Percentiles rank a stretch among this genome's conserved stretches.
Conservation (phyloP, 345 rosid species). For the Arabis alpina region DNA sequence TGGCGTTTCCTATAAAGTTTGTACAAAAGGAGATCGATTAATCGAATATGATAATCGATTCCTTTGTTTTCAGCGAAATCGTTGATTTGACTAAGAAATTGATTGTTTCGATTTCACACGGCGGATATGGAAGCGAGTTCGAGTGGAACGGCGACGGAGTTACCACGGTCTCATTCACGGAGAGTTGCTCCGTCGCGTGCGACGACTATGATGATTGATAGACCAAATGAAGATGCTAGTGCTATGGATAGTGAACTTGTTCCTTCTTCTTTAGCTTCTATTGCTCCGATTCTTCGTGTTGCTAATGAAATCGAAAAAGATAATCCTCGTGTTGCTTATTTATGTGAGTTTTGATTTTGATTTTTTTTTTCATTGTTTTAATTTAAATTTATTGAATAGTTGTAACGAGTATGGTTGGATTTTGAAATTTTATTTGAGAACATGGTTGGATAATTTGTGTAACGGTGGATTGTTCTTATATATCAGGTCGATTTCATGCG, state of each 20-base stretch:
- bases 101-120: background rate
- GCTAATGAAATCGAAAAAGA: conserved; percentile 88
- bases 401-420: conserved; percentile 8
- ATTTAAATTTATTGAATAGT: too few relatives aligned
- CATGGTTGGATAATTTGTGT: background rate
- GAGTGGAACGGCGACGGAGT: conserved; percentile 56
- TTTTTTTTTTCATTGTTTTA: too few relatives aligned
- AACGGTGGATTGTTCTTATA: background rate
- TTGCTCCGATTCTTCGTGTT: conserved; percentile 87
- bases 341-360: conserved; percentile 53
- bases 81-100: background rate
- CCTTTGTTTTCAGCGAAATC: conserved; percentile 33
- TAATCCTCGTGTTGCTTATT: conserved; percentile 87
- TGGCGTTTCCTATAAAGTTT: conserved; percentile 28
- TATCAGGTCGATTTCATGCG: conserved; percentile 89
- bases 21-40: conserved; percentile 31
- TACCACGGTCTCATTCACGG: conserved; percentile 48
- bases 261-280: conserved; percentile 72
- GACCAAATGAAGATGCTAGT: conserved; percentile 56
- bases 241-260: conserved; percentile 84
- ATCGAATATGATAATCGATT: conserved; percentile 22
- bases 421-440: conserved; percentile 1
- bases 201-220: conserved; percentile 53
- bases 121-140: conserved; percentile 64
- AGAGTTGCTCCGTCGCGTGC: conserved; percentile 54